Evolutionary conservation across 169 alveolate genomes (phyloP).

Genomic region (Miamiensis avidus): DNA sequence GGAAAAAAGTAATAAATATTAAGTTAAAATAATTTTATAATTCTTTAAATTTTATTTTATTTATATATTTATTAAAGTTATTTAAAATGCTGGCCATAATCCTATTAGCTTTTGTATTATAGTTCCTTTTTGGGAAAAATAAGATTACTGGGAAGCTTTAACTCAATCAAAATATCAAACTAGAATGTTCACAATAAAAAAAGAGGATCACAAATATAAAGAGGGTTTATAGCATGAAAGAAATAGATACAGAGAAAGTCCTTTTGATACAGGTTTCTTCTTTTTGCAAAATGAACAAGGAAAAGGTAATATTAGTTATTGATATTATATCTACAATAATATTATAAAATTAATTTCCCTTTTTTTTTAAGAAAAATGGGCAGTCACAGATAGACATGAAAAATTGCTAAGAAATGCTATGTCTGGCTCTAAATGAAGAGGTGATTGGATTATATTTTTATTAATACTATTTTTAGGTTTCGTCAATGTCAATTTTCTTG

Average conservation of each 20-base stretch:
- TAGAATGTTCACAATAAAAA: no score
- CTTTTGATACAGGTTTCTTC: neutral
- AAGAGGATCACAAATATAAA: neutral
- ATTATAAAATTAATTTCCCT: neutral
- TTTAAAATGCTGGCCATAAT: neutral
- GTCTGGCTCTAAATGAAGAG: neutral
- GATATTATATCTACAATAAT: neutral
- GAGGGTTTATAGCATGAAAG: neutral
- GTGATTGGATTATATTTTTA: neutral
- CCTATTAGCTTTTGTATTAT: neutral
- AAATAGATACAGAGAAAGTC: neutral
- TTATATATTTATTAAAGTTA: no score
- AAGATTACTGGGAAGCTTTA: neutral
- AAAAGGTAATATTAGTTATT: neutral
- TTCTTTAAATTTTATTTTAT: neutral
- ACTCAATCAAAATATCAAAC: neutral
- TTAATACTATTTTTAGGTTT: no score
- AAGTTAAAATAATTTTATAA: no score
- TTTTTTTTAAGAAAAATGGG: neutral
- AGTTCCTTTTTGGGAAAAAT: neutral
- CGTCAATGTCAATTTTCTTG: neutral
- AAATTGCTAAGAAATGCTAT: neutral
- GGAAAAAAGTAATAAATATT: neutral
- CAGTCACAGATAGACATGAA: no score
- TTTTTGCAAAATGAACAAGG: neutral